Conservation (phyloP, 805 yeast species). For the Kurtzmaniella fragi region DNA sequence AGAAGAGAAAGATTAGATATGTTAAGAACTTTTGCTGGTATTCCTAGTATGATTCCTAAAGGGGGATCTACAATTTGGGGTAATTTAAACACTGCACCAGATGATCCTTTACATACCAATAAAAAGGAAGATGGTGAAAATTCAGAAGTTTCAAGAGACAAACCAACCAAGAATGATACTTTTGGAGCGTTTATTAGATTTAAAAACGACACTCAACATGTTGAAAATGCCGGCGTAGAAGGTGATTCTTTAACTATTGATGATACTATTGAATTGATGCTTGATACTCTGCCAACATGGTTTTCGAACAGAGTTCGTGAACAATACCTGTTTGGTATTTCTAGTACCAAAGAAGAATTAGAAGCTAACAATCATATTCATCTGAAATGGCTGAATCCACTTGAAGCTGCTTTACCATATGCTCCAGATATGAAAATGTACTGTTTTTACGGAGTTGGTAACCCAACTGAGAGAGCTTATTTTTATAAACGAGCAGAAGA, state of each 20-base stretch:
- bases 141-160: slow-evolving; percentile 6
- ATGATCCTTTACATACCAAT: slow-evolving; percentile 46
- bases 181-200: slow-evolving; percentile 76
- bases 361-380: slow-evolving; percentile 61
- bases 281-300: slow-evolving; percentile 72
- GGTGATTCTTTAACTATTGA: slow-evolving; percentile 50
- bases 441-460: slow-evolving; percentile 95
- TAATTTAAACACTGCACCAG: slow-evolving; percentile 58
- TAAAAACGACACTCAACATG: slow-evolving; percentile 36
- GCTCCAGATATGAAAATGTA: slow-evolving; percentile 90
- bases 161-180: slow-evolving; percentile 34
- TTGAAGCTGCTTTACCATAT: slow-evolving; percentile 85
- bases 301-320: slow-evolving; percentile 56
- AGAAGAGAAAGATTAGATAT: slow-evolving; percentile 83
- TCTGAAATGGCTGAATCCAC: slow-evolving; percentile 88
- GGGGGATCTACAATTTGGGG: slow-evolving; percentile 96
- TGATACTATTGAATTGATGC: slow-evolving; percentile 62
- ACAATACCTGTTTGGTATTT: slow-evolving; percentile 77
- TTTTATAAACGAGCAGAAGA: slow-evolving; percentile 64
- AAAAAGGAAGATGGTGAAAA: slow-evolving; percentile 12
- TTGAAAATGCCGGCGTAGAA: neutral
- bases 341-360: slow-evolving; percentile 57
- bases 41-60: slow-evolving; percentile 93
- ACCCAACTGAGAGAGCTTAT: slow-evolving; percentile 93
- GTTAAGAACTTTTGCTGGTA: slow-evolving; percentile 86